Evolutionary conservation across 1,139 yeast species (phyloP), one percentile per base, ranked within the genome.

Genomic region (Kodamaea derodonti): DNA sequence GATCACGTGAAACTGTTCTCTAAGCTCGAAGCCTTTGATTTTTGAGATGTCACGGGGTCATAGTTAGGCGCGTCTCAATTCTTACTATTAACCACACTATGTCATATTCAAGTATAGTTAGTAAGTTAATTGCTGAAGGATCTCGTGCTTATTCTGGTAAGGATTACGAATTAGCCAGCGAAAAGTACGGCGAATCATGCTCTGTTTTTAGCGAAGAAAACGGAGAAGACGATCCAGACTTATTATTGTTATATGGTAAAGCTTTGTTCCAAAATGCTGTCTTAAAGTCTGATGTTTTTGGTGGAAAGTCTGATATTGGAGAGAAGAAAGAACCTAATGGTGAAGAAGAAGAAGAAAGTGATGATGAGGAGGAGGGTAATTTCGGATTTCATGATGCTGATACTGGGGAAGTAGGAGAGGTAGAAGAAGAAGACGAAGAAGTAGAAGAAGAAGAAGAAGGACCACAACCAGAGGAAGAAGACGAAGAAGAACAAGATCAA

Each of bases 211-310:
- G 78, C 30, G 62, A 65, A 25, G 69, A 70, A 30, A 62, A 70
- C 20, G 70, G 72, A 14, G 77, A 75, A 14, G 76, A 76, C 34
- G 84, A 84, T 50, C 84, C 94, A 2, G 84, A 86, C 41, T 65
- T 86, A 44, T 64, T 88, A 48, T 77, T 74, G 44, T 57, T 84
- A 24, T 87, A 92, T 45, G 97, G 97, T 2, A 77, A 80, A 50
- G 80, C 95, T 1, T 62, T 92, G 28, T 88, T 83, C 57, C 84
- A 81, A 45, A 75, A 77, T 30, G 97, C 94, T 1, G 83, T 86
- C 10, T 65, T 78, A 28, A 80, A 74, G 34, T 78, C 88, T 2
- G 92, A 84, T 32, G 83, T 92, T n/a, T 72, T 92, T 39, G 95
- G 96, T 25, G 84, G 75, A 1, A 60, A 58, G 9, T 56, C 60